Percentiles rank a stretch among this genome's conserved stretches.
Evolutionary conservation across 116 monocot species (phyloP).

Genomic region (Phalaenopsis hybrid): DNA sequence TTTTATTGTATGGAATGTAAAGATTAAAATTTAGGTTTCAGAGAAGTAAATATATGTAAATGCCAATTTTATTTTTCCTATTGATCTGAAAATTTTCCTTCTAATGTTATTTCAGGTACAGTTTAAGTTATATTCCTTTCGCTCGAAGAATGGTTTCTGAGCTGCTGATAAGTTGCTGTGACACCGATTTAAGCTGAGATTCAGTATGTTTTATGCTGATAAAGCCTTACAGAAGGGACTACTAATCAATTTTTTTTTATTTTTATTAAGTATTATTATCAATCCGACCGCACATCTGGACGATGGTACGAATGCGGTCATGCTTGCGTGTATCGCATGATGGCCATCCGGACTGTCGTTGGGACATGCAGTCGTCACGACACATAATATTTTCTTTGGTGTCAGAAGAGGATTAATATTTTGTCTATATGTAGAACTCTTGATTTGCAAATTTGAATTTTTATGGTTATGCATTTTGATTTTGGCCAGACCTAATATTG

Average conservation of each 20-base stretch:
- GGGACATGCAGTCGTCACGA: too few species aligned
- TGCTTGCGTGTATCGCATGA: too few species aligned
- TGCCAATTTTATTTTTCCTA: not conserved
- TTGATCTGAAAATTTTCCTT: not conserved
- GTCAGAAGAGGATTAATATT: not conserved
- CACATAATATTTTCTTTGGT: not conserved
- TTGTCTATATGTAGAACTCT: not conserved
- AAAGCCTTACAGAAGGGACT: too few species aligned
- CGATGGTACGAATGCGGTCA: too few species aligned
- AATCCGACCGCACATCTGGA: not conserved
- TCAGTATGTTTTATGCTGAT: not conserved
- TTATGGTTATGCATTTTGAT: too few species aligned
- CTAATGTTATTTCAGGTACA: slow-evolving; percentile 58
- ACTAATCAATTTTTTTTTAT: too few species aligned
- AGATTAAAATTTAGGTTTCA: too few species aligned
- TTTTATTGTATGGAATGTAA: too few species aligned
- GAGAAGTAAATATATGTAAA: too few species aligned
- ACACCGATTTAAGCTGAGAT: slow-evolving; percentile 60
- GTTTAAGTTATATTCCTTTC: slow-evolving; percentile 92
- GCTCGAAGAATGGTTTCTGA: slow-evolving; percentile 85
- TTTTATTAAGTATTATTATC: not conserved
- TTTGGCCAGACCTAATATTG: too few species aligned
- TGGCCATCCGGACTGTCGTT: too few species aligned
- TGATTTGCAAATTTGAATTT: not conserved
- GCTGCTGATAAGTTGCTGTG: slow-evolving; percentile 60